Conservation (phyloP, 768 basidiomycete genomes). For the Psilocybe tampanensis region DNA sequence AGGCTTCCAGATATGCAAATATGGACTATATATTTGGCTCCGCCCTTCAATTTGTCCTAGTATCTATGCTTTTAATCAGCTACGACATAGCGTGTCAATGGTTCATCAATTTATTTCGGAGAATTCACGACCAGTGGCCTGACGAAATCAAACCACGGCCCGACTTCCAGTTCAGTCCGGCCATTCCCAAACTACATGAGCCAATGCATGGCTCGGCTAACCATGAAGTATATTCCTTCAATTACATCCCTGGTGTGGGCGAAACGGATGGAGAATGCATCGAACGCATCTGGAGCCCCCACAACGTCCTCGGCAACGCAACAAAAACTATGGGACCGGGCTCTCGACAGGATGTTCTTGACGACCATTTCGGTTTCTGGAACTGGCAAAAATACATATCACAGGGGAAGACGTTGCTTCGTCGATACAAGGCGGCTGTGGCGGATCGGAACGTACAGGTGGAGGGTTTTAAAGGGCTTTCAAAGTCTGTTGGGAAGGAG, state of each 20-base stretch:
- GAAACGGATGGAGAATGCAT: constrained; percentile 34
- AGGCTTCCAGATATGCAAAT: constrained; percentile 9
- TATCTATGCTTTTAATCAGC: constrained; percentile 11
- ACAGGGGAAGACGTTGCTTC: constrained; percentile 4
- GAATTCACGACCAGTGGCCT: constrained; percentile 16
- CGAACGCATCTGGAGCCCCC: constrained; percentile 33
- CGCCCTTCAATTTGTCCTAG: background rate
- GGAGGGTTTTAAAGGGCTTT: constrained; percentile 13
- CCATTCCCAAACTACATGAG: constrained; percentile 35
- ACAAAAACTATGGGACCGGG: constrained; percentile 38
- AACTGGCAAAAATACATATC: constrained; percentile 29
- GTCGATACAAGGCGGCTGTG: constrained; percentile 9
- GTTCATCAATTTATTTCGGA: constrained; percentile 20
- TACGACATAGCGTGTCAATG: constrained; percentile 37
- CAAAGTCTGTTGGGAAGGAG: background rate
- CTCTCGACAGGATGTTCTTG: constrained; percentile 27
- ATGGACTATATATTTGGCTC: constrained; percentile 17
- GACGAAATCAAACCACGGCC: background rate
- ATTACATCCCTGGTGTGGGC: constrained; percentile 25
- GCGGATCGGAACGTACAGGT: constrained; percentile 12
- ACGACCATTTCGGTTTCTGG: constrained; percentile 34
- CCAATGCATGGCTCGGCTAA: constrained; percentile 24
- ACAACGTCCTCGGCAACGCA: constrained; percentile 29
- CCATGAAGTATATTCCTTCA: constrained; percentile 30
- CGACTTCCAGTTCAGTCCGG: constrained; percentile 6